phyloP scores from a whole-genome alignment of 2,329 filamentous ascomycete genomes.

The Didymella lethalis region DNA sequence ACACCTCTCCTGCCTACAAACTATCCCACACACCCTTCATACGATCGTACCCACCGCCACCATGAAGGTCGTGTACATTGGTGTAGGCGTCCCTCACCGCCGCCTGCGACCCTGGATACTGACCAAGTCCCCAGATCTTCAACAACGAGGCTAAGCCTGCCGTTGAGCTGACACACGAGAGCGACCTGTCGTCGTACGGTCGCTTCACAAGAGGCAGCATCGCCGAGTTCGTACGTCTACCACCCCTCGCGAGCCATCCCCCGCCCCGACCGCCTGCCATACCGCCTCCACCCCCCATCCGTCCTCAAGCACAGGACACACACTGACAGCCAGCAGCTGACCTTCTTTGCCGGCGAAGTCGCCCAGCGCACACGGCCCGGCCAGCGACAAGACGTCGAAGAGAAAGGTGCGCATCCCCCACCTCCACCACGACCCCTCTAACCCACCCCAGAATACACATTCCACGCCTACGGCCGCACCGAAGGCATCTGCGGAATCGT shows the following conservation, averaged over 20 bases:
- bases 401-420: constrained; percentile 64
- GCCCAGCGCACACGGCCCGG: constrained; percentile 85
- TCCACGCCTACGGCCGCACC: constrained; percentile 56
- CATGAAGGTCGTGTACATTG: constrained; percentile 91
- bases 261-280: not conserved
- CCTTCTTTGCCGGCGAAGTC: constrained; percentile 83
- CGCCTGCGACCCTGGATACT: constrained; percentile 21
- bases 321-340: constrained; percentile 65
- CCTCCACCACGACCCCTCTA: not conserved
- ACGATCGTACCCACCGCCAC: constrained; percentile 31
- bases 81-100: constrained; percentile 64
- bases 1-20: not conserved
- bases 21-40: not conserved
- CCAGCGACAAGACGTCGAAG: constrained; percentile 83
- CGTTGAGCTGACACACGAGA: constrained; percentile 77
- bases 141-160: constrained; percentile 79
- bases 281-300: not conserved
- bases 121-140: constrained; percentile 67
- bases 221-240: constrained; percentile 37
- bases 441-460: constrained; percentile 65
- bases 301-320: not conserved
- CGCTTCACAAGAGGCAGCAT: constrained; percentile 71
- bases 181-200: constrained; percentile 79
- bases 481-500: constrained; percentile 59
- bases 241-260: not conserved